These are phyloP conservation scores for Rhodotorula mucilaginosa DNA, from an alignment of 1,284 basidiomycete species.

Conservation along the genomic window DNA sequence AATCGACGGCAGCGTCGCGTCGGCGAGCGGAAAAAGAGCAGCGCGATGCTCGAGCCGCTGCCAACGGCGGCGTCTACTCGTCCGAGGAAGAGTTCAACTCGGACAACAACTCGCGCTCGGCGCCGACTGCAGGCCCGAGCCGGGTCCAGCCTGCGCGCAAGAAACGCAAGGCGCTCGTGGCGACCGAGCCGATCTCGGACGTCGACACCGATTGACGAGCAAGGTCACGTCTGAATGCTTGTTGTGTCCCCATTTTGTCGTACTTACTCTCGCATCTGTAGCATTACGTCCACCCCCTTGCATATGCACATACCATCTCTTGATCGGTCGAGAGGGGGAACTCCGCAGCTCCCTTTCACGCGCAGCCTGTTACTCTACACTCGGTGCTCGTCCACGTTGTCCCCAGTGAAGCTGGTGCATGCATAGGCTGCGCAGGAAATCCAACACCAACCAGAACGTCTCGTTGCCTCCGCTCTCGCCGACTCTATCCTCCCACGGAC, in stretches of 20 bases:
- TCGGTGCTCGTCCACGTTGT: too few relatives aligned
- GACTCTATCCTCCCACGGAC: not conserved
- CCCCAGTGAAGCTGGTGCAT: too few relatives aligned
- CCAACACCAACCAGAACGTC: too few relatives aligned
- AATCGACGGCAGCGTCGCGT: slow-evolving; percentile 21
- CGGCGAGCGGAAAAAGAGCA: slow-evolving; percentile 9
- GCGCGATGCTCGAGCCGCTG: slow-evolving; percentile 17
- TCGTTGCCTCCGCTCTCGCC: not conserved
- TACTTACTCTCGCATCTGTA: not conserved
- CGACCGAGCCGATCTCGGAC: not conserved
- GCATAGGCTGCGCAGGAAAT: too few relatives aligned
- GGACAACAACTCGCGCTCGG: not conserved
- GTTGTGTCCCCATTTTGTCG: too few relatives aligned
- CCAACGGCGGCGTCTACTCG: slow-evolving; percentile 25
- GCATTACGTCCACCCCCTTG: too few relatives aligned
- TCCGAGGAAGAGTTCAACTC: slow-evolving; percentile 24
- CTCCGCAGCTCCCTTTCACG: not conserved
- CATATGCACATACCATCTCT: not conserved
- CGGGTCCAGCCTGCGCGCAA: slow-evolving; percentile 14
- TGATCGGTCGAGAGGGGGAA: not conserved
- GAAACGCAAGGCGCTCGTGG: not conserved
- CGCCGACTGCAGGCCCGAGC: not conserved
- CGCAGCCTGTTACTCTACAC: too few relatives aligned
- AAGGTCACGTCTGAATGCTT: not conserved
- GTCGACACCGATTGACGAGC: not conserved